Evolutionary conservation across 2,329 filamentous ascomycete species (phyloP), one percentile per base, ranked within the genome.

Genomic region (Thelonectria discophora): DNA sequence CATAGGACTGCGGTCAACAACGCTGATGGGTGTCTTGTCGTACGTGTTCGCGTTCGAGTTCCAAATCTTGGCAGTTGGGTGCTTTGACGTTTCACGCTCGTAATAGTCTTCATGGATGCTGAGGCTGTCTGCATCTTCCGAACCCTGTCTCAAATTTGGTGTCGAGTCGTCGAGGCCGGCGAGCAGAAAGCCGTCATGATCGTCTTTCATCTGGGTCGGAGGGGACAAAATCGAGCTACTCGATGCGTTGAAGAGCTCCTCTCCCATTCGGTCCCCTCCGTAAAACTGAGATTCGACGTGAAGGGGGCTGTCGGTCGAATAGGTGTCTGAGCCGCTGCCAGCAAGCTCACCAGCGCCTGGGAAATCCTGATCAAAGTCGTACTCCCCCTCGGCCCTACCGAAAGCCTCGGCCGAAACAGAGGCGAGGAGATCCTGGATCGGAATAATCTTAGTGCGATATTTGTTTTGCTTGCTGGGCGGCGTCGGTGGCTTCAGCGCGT

Each of bases 331-430:
- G 10, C 64, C 64, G 58, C 76, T 76, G 15, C 78, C 79, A 3
- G 81, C 79, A 58, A 83, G 79, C 55, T 84, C 81, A 52, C 82
- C 78, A 1, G 82, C 83, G 10, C 84, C 77, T 2, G 81, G 82
- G 73, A 90, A 90, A 65, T 88, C 88, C 62, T 85, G 84, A 64
- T 88, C 88, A 66, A 85, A 85, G 62, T 87, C 84, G 64, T 87
- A 89, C 42, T 86, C 84, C 9, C 86, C 85, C 64, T 88, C 84
- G 0, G 86, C 80, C 60, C 77, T 83, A 4, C 85, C 85, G 74
- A 97, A 93, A 0, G 92, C 92, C 75, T 97, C 92, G 1, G 92
- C 92, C 7, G 92, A 92, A 68, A 99, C 93, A 0, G 94, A 97
- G 5, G 93, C 90, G 63, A 99, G 86, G 77, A 99, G 87, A 68